These are phyloP conservation scores for Schizothecium vesticola DNA, from an alignment of 495 filamentous ascomycete species.

Conservation along the genomic window DNA sequence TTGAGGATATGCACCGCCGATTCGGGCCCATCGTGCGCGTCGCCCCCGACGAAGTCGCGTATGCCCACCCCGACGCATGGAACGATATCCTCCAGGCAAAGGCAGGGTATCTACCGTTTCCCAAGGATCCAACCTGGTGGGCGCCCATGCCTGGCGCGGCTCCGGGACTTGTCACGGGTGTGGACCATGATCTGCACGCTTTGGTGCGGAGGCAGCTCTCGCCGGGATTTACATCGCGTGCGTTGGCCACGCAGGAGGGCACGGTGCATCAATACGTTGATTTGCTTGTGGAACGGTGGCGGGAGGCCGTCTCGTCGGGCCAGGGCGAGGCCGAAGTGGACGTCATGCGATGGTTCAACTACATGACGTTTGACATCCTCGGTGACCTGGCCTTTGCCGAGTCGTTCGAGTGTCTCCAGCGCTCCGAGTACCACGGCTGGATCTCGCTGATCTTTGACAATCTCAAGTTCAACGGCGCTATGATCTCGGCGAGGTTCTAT, in stretches of 20 bases:
- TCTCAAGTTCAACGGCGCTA: conserved; percentile 25
- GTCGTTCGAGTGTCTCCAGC: conserved; percentile 44
- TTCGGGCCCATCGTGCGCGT: conserved; percentile 49
- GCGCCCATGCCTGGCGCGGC: conserved; percentile 3
- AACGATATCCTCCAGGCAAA: conserved; percentile 37
- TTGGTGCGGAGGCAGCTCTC: conserved; percentile 1
- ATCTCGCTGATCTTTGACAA: conserved; percentile 31
- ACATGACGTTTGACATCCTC: conserved; percentile 55
- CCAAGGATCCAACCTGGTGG: conserved; percentile 13
- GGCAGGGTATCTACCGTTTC: neutral
- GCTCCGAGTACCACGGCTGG: conserved; percentile 42
- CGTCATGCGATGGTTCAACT: conserved; percentile 47
- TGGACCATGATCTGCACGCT: conserved; percentile 2
- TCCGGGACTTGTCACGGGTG: neutral
- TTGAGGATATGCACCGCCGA: conserved; percentile 36
- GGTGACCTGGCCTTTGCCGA: conserved; percentile 53
- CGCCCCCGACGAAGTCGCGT: conserved; percentile 45
- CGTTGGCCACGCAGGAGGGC: neutral
- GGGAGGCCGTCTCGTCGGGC: neutral
- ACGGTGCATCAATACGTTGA: conserved; percentile 6
- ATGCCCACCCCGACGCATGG: conserved; percentile 43
- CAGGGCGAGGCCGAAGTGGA: conserved; percentile 18
- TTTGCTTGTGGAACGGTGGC: conserved; percentile 2
- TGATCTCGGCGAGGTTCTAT: conserved; percentile 28
- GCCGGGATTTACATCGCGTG: conserved; percentile 5